A percentile compares a stretch with the other conserved stretches of the same genome.
Conservation (phyloP, 2,329 filamentous ascomycete species). For the Onygenales sp. region DNA sequence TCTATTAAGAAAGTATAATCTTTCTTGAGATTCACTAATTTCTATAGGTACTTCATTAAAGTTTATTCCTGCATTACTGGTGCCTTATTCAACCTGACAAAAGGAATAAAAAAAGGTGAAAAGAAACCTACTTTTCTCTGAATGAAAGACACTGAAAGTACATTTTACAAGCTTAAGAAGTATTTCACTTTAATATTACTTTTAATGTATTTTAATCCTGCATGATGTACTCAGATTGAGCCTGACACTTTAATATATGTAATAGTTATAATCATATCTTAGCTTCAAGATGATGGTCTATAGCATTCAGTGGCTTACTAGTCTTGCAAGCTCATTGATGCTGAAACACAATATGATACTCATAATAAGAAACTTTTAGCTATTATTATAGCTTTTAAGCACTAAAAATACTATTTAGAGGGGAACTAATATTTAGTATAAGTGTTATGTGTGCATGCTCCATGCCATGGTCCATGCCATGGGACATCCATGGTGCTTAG, state of each 20-base stretch:
- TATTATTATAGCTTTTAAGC: constrained; percentile 17
- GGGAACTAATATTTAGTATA: constrained; percentile 7
- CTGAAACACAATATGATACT: constrained; percentile 20
- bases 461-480: too few species aligned
- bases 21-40: constrained; percentile 27
- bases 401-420: constrained; percentile 15
- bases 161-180: constrained; percentile 10
- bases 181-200: constrained; percentile 12
- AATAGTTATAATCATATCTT: constrained; percentile 11
- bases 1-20: constrained; percentile 13
- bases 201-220: constrained; percentile 14
- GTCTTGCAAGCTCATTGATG: constrained; percentile 13
- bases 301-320: constrained; percentile 17
- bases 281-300: constrained; percentile 10
- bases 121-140: constrained; percentile 1
- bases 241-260: constrained; percentile 15
- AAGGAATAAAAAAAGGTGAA: neutral
- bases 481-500: too few species aligned
- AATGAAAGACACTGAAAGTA: constrained; percentile 7
- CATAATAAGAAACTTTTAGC: constrained; percentile 23
- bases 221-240: constrained; percentile 13
- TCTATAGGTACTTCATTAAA: constrained; percentile 22
- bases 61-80: constrained; percentile 12
- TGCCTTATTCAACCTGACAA: constrained; percentile 11
- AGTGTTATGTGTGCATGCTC: too few species aligned